phyloP scores from a whole-genome alignment of 371 early-diverging fungal species.

The Mucor sp. region DNA sequence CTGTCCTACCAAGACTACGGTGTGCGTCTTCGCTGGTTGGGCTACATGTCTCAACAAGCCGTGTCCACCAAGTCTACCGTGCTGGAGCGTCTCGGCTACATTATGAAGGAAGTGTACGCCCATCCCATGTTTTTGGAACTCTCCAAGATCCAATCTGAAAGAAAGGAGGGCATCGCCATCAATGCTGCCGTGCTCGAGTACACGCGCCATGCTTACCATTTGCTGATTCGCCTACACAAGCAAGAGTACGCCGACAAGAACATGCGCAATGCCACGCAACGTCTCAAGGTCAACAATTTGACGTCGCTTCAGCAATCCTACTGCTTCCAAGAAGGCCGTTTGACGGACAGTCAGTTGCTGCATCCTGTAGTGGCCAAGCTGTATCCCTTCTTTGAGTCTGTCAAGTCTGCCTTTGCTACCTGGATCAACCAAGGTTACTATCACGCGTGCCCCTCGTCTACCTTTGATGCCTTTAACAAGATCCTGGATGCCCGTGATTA shows the following conservation, averaged over 20 bases:
- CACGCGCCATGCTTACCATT: constrained; percentile 25
- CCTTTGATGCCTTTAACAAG: constrained; percentile 37
- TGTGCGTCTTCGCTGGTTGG: constrained; percentile 55
- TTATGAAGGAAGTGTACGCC: constrained; percentile 26
- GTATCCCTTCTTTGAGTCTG: constrained; percentile 45
- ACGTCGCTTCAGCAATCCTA: constrained; percentile 59
- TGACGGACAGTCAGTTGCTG: constrained; percentile 50
- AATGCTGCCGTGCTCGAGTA: constrained; percentile 7
- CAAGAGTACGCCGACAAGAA: constrained; percentile 34
- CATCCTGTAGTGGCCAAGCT: constrained; percentile 52
- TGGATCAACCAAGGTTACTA: constrained; percentile 43
- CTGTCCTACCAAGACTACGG: constrained; percentile 46
- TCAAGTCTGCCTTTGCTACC: constrained; percentile 26
- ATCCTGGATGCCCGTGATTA: constrained; percentile 63
- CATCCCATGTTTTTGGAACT: constrained; percentile 32
- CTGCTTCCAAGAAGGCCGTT: constrained; percentile 41
- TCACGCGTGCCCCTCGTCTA: constrained; percentile 21
- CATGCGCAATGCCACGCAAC: constrained; percentile 30
- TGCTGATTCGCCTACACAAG: constrained; percentile 41
- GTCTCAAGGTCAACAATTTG: constrained; percentile 47
- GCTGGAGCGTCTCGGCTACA: constrained; percentile 33
- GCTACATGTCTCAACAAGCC: constrained; percentile 46
- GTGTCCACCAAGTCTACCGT: constrained; percentile 10
- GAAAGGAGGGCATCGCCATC: neutral
- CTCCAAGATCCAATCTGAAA: constrained; percentile 11